Evolutionary conservation across 345 rosid genomes (phyloP).

Genomic region (Kernera saxatilis): DNA sequence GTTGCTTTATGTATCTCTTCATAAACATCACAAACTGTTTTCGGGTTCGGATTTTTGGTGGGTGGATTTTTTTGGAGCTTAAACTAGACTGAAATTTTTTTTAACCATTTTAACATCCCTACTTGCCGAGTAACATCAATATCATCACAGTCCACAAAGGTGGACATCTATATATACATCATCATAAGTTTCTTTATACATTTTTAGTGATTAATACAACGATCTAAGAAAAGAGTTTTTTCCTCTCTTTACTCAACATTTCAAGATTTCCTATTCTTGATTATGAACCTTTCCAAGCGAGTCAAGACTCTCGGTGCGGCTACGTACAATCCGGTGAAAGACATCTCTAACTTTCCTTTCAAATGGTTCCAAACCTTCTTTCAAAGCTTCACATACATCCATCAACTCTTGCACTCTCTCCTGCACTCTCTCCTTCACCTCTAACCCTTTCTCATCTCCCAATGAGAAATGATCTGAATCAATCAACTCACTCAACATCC

Average conservation of each 20-base stretch:
- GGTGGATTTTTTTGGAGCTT: too few species aligned
- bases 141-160: too few species aligned
- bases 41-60: too few species aligned
- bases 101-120: too few species aligned
- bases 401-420: conserved; percentile 49
- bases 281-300: conserved; percentile 39
- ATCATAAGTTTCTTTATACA: not conserved
- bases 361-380: conserved; percentile 62
- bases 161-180: too few species aligned
- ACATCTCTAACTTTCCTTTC: conserved; percentile 77
- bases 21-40: conserved; percentile 54
- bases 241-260: not conserved
- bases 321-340: conserved; percentile 70
- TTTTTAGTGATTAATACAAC: not conserved
- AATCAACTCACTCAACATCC: conserved; percentile 51
- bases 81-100: too few species aligned
- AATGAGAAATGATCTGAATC: conserved; percentile 61
- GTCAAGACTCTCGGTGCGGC: conserved; percentile 82
- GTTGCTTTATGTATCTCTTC: conserved; percentile 62
- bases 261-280: not conserved
- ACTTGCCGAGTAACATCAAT: too few species aligned
- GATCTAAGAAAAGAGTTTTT: not conserved
- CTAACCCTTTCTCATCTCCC: conserved; percentile 41
- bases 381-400: conserved; percentile 39
- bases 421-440: conserved; percentile 48